Evolutionary conservation across 805 yeast species (phyloP), one percentile per base, ranked within the genome.

Genomic region (Hanseniaspora valbyensis): DNA sequence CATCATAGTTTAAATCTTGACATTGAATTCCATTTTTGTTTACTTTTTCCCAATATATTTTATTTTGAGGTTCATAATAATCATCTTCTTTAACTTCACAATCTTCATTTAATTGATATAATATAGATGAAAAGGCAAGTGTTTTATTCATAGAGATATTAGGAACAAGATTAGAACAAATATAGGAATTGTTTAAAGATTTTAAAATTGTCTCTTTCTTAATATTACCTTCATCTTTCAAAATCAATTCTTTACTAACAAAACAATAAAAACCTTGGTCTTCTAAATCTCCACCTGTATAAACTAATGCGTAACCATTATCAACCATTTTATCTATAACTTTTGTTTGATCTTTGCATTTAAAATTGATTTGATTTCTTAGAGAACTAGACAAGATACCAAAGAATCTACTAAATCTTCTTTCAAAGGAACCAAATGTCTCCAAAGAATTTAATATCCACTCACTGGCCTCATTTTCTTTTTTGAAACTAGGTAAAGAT

Each of bases 331-430:
- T 62, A 21, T 75, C 78, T 53, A 86, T 65, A 43, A 85, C 71
- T 29, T 74, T 65, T 52, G 68, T 66, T 57, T 73, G 70, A 41
- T 71, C 73, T 18, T 76, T 71, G 39, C 81, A 62, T 36, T 77
- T 76, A 62, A 78, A 81, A 53, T 72, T 75, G 9, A 41, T 32
- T 32, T 44, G 49, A 34, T 50, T 50, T 21, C 48, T 39, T 60
- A 74, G 73, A 21, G 92, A 75, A 59, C 88, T 89, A 53, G 82
- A 83, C 57, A 86, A 85, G 25, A 76, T 75, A 33, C 78, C 74
- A 33, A 83, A 77, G 58, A 92, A 86, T 58, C 96, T 78, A 34
- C 83, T 75, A 41, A 90, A 72, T 59, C 86, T 86, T 58, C 97
- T 78, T 59, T 92, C 83, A 53, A 86, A 65, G 42, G 80, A 78